phyloP scores from a whole-genome alignment of 306 rosid genomes.

The Trifolium dubium region DNA sequence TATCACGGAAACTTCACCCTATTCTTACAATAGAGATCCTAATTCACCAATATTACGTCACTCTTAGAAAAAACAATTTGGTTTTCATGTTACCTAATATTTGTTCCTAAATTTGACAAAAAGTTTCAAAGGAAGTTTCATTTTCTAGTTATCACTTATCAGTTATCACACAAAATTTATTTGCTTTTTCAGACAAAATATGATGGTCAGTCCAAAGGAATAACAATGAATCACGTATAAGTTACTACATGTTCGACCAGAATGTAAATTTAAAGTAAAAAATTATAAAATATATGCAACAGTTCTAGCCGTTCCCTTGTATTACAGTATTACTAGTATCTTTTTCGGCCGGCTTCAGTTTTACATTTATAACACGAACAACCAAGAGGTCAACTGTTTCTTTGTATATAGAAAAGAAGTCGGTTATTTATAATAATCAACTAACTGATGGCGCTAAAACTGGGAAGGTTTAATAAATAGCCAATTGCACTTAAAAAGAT shows the following conservation, averaged over 20 bases:
- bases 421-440: constrained; percentile 7
- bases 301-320: neutral
- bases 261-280: neutral
- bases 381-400: constrained; percentile 6
- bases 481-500: constrained; percentile 17
- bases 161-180: constrained; percentile 10
- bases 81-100: constrained; percentile 5
- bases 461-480: constrained; percentile 14
- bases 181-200: constrained; percentile 25
- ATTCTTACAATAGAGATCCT: constrained; percentile 21
- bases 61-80: constrained; percentile 26
- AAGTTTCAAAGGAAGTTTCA: neutral
- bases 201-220: constrained; percentile 10
- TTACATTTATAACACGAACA: constrained; percentile 1
- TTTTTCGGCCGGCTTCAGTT: constrained; percentile 6
- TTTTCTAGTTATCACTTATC: constrained; percentile 6
- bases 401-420: neutral
- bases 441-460: constrained; percentile 19
- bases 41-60: neutral
- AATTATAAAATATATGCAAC: constrained; percentile 23
- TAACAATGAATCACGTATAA: neutral
- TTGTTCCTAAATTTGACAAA: constrained; percentile 10
- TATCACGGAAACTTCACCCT: constrained; percentile 1
- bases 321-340: constrained; percentile 1
- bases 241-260: constrained; percentile 7